phyloP scores from a whole-genome alignment of 805 yeast species.

The Huiozyma naganishii region DNA sequence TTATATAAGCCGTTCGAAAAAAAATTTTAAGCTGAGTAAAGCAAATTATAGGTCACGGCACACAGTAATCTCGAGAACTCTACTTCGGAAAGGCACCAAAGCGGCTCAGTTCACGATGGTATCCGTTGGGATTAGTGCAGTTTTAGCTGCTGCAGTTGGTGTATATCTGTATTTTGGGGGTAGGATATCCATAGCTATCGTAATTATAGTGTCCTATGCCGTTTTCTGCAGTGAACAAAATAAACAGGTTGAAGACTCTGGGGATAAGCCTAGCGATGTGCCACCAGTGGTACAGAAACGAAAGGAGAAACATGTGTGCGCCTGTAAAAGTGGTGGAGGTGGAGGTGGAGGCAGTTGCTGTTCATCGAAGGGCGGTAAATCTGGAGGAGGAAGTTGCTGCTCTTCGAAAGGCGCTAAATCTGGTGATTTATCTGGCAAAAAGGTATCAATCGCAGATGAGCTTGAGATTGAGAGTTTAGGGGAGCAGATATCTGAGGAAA shows the following conservation, averaged over 20 bases:
- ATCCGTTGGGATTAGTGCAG: neutral
- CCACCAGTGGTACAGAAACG: conserved; percentile 1
- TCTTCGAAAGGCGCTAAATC: neutral
- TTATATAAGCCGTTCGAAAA: neutral
- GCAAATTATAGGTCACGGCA: neutral
- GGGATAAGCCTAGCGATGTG: neutral
- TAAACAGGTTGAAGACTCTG: neutral
- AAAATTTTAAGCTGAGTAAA: too few relatives aligned
- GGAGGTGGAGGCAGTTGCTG: conserved; percentile 12
- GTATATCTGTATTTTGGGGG: conserved; percentile 25
- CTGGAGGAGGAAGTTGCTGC: conserved; percentile 1
- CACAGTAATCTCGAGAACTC: too few relatives aligned
- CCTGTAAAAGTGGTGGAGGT: conserved; percentile 16
- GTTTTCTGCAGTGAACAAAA: conserved; percentile 14
- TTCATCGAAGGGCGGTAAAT: conserved; percentile 7
- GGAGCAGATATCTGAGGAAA: conserved; percentile 1
- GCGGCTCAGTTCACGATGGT: neutral
- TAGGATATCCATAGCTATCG: conserved; percentile 27
- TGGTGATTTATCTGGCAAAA: conserved; percentile 2
- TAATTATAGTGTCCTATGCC: conserved; percentile 18
- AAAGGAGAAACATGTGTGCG: conserved; percentile 2
- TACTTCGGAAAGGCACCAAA: too few relatives aligned
- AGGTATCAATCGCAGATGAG: neutral
- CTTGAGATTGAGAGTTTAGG: neutral
- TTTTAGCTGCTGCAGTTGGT: neutral